phyloP scores from a whole-genome alignment of 2,329 filamentous ascomycete genomes.

The Ambrosiella beaveri region DNA sequence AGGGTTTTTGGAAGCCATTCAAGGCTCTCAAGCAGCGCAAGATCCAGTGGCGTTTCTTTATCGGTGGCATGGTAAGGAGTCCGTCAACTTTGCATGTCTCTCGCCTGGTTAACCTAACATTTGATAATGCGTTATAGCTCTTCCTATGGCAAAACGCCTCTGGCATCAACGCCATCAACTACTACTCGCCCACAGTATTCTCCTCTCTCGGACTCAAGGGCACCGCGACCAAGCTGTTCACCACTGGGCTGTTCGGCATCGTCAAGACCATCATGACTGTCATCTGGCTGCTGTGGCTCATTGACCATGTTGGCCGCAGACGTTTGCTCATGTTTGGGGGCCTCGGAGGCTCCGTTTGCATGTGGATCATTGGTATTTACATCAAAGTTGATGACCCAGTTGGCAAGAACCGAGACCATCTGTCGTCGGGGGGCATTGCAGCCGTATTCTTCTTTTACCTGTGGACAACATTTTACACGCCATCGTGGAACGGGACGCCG shows the following conservation, averaged over 20 bases:
- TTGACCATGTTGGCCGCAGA: slow-evolving; percentile 53
- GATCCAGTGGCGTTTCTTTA: slow-evolving; percentile 53
- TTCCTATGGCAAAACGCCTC: slow-evolving; percentile 64
- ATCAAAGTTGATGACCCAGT: slow-evolving; percentile 34
- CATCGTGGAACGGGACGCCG: slow-evolving; percentile 50
- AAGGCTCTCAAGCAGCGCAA: slow-evolving; percentile 34
- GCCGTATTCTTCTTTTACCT: slow-evolving; percentile 52
- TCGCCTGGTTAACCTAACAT: neutral
- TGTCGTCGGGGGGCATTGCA: slow-evolving; percentile 37
- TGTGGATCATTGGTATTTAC: slow-evolving; percentile 38
- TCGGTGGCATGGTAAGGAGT: slow-evolving; percentile 37
- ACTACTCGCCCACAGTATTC: slow-evolving; percentile 50
- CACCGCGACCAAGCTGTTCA: slow-evolving; percentile 30
- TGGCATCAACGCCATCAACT: slow-evolving; percentile 67
- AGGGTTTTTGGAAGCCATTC: slow-evolving; percentile 63
- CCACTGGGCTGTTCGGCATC: slow-evolving; percentile 61
- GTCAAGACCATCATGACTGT: slow-evolving; percentile 43
- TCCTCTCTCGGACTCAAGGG: slow-evolving; percentile 30
- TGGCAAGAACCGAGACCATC: slow-evolving; percentile 22
- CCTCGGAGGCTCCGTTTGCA: slow-evolving; percentile 51
- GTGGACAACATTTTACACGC: slow-evolving; percentile 52
- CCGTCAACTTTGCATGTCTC: neutral
- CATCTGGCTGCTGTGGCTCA: slow-evolving; percentile 34
- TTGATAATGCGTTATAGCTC: slow-evolving; percentile 22
- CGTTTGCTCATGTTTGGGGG: slow-evolving; percentile 53